These are phyloP conservation scores for Cyclotella baltica DNA, from an alignment of 108 stramenopile genomes.

Conservation along the genomic window DNA sequence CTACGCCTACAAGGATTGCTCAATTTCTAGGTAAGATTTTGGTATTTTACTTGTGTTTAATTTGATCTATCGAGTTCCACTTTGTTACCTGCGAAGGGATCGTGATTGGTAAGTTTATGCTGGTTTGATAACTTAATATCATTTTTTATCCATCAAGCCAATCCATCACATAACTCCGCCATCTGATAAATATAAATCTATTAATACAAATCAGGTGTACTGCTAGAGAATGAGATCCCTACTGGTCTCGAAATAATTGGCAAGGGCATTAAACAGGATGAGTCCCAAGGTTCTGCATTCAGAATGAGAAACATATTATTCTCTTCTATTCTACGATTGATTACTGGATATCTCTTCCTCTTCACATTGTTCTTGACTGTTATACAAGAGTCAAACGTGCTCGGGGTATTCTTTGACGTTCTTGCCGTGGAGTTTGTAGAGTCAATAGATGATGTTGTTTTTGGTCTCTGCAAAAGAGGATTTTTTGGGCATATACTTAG, in stretches of 20 bases:
- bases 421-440: conserved; percentile 33
- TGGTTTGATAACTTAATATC: no score
- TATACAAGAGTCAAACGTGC: conserved; percentile 17
- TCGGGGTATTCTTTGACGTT: conserved; percentile 28
- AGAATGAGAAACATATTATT: conserved; percentile 1
- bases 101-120: conserved; percentile 16
- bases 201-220: no score
- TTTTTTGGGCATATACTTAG: conserved; percentile 26
- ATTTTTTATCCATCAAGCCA: no score
- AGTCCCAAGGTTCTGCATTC: background rate
- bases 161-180: no score
- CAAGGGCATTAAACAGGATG: conserved; percentile 16
- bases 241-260: conserved; percentile 22
- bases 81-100: conserved; percentile 13
- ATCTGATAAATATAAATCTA: no score
- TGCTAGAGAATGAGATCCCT: conserved; percentile 25
- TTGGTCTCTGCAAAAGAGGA: conserved; percentile 19
- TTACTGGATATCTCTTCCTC: conserved; percentile 17
- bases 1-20: conserved; percentile 14
- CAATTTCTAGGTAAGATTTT: conserved; percentile 40
- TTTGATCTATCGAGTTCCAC: no score
- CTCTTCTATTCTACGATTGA: conserved; percentile 19
- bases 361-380: background rate
- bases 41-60: no score
- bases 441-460: conserved; percentile 26